Evolutionary conservation across 768 basidiomycete genomes (phyloP).

Genomic region (Hygrophorus pudorinus): DNA sequence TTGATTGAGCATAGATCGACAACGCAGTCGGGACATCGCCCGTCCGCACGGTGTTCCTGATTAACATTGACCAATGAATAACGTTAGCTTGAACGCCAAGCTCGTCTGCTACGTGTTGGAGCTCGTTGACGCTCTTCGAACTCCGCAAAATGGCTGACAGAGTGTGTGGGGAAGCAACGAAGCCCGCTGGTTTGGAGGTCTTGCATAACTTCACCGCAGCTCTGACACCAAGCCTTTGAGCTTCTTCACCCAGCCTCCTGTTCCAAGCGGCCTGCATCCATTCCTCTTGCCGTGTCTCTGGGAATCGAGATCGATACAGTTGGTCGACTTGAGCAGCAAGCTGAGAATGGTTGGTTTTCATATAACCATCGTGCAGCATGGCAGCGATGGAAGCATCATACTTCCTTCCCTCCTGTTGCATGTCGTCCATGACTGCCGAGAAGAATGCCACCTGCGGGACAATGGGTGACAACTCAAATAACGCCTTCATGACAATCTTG

Average conservation of each 20-base stretch:
- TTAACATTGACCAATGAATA: slow-evolving; percentile 44
- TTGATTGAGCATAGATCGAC: slow-evolving; percentile 38
- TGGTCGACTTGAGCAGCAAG: slow-evolving; percentile 29
- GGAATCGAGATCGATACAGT: slow-evolving; percentile 25
- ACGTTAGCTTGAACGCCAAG: slow-evolving; percentile 31
- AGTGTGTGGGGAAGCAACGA: slow-evolving; percentile 17
- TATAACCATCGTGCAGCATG: slow-evolving; percentile 33
- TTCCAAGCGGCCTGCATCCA: slow-evolving; percentile 9
- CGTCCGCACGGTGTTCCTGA: slow-evolving; percentile 37
- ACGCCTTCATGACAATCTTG: slow-evolving; percentile 31
- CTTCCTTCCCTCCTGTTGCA: slow-evolving; percentile 32
- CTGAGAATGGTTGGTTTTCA: slow-evolving; percentile 24
- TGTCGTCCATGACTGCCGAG: slow-evolving; percentile 33
- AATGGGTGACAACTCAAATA: slow-evolving; percentile 20
- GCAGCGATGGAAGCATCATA: slow-evolving; percentile 33
- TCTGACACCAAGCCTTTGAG: slow-evolving; percentile 20
- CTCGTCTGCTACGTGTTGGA: slow-evolving; percentile 30
- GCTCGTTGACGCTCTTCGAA: slow-evolving; percentile 29
- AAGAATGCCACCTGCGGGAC: slow-evolving; percentile 25
- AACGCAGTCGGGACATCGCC: slow-evolving; percentile 32
- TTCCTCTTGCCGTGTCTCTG: slow-evolving; percentile 12
- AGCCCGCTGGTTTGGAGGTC: slow-evolving; percentile 23
- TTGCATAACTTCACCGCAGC: slow-evolving; percentile 27
- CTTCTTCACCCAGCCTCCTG: slow-evolving; percentile 11
- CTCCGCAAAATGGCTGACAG: slow-evolving; percentile 33